A percentile compares a stretch with the other conserved stretches of the same genome.
phyloP scores from a whole-genome alignment of 257 asterid genomes.

The Catharanthus roseus region DNA sequence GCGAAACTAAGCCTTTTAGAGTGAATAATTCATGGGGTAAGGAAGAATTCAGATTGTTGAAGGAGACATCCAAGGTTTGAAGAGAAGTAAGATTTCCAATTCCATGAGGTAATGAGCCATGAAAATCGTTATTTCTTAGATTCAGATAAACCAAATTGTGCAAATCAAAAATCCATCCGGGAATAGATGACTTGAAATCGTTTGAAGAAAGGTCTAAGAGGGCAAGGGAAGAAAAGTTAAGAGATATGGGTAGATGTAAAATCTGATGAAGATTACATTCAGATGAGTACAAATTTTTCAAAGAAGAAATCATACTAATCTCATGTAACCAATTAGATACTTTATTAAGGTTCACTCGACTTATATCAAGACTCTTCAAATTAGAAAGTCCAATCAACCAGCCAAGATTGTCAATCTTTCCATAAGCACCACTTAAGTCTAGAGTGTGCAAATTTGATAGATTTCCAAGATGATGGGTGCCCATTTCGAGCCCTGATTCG shows the following conservation, averaged over 20 bases:
- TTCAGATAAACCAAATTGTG: not conserved
- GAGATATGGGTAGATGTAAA: not conserved
- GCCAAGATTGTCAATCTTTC: conserved; percentile 6
- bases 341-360: conserved; percentile 11
- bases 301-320: conserved; percentile 18
- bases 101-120: not conserved
- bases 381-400: conserved; percentile 24
- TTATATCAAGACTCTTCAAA: conserved; percentile 16
- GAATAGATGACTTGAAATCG: not conserved
- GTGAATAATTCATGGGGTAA: not conserved
- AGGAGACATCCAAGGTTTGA: not conserved
- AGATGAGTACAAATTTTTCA: conserved; percentile 5
- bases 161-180: conserved; percentile 33
- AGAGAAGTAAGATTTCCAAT: not conserved
- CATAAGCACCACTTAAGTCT: not conserved
- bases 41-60: not conserved
- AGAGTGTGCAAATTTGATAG: conserved; percentile 18
- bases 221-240: conserved; percentile 13
- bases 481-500: conserved; percentile 3
- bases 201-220: conserved; percentile 8
- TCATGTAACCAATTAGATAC: conserved; percentile 16
- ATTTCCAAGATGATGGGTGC: conserved; percentile 22
- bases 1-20: not conserved
- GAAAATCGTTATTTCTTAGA: not conserved
- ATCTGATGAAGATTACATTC: conserved; percentile 6